phyloP scores from a whole-genome alignment of 1,284 basidiomycete species.

The Ceratobasidium sp. region DNA sequence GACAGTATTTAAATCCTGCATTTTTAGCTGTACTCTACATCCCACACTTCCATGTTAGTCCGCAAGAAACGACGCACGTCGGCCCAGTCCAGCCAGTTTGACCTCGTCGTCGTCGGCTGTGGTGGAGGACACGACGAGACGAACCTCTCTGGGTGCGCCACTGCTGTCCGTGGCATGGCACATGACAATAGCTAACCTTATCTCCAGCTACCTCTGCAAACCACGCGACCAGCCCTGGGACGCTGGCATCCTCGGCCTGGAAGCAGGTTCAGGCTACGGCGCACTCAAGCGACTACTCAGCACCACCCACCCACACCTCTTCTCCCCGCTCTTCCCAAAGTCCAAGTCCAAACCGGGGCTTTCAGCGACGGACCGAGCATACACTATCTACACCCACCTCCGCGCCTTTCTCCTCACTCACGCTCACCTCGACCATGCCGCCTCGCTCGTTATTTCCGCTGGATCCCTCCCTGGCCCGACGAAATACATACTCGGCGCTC shows the following conservation, averaged over 20 bases:
- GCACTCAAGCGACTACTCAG: conserved; percentile 25
- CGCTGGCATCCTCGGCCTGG: conserved; percentile 45
- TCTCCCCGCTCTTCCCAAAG: conserved; percentile 59
- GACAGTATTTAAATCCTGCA: conserved; percentile 10
- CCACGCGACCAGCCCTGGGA: conserved; percentile 41
- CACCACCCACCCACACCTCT: conserved; percentile 32
- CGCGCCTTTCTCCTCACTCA: conserved; percentile 77
- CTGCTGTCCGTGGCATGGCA: not conserved
- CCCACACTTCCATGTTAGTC: conserved; percentile 1
- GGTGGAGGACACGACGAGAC: conserved; percentile 48
- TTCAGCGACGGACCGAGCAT: conserved; percentile 13
- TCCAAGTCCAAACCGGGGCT: conserved; percentile 76
- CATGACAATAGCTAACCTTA: conserved; percentile 8
- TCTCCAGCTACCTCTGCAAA: conserved; percentile 47
- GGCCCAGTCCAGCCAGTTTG: conserved; percentile 40
- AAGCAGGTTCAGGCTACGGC: conserved; percentile 46
- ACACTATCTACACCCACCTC: conserved; percentile 19
- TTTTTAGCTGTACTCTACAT: conserved; percentile 5
- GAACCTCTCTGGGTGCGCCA: conserved; percentile 48
- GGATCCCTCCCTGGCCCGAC: conserved; percentile 72
- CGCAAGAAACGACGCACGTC: conserved; percentile 35
- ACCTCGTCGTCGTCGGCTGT: conserved; percentile 48
- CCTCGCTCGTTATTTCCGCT: conserved; percentile 76
- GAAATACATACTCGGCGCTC: conserved; percentile 72
- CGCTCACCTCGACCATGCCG: conserved; percentile 84